Percentiles rank a stretch among this genome's conserved stretches.
Evolutionary conservation across 2,329 filamentous ascomycete species (phyloP).

Genomic region (Calonectria hongkongensis): DNA sequence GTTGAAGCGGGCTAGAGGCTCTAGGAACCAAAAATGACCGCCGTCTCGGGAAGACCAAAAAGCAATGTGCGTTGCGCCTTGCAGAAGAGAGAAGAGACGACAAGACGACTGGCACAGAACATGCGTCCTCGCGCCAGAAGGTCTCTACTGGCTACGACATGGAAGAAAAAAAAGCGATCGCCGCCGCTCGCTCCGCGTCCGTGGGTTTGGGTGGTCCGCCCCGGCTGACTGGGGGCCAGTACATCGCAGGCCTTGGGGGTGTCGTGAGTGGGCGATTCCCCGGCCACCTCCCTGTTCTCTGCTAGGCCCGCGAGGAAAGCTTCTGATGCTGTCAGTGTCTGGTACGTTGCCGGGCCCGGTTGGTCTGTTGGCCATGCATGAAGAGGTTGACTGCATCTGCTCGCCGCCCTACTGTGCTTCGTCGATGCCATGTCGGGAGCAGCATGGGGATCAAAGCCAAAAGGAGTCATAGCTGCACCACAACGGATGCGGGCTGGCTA

Average conservation of each 20-base stretch:
- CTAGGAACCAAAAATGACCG: conserved; percentile 48
- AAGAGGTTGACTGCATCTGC: conserved; percentile 29
- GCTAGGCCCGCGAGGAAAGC: conserved; percentile 30
- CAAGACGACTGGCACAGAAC: conserved; percentile 40
- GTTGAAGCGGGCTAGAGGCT: conserved; percentile 48
- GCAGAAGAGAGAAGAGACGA: conserved; percentile 55
- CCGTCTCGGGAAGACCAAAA: conserved; percentile 50
- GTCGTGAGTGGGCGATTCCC: conserved; percentile 34
- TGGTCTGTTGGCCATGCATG: conserved; percentile 37
- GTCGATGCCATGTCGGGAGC: conserved; percentile 29
- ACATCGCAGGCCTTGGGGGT: conserved; percentile 40
- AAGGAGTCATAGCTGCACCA: conserved; percentile 33
- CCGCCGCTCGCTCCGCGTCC: conserved; percentile 53
- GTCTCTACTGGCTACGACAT: conserved; percentile 38
- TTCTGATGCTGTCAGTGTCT: conserved; percentile 33
- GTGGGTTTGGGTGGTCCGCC: conserved; percentile 56
- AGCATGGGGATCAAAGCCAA: conserved; percentile 33
- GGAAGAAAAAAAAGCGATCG: conserved; percentile 52
- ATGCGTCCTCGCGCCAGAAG: conserved; percentile 38
- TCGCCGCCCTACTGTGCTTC: conserved; percentile 16
- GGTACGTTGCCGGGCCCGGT: conserved; percentile 34
- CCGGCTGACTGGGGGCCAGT: conserved; percentile 47
- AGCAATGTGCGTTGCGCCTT: conserved; percentile 48
- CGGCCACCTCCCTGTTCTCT: conserved; percentile 33
- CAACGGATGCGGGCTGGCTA: conserved; percentile 29